Evolutionary conservation across 208 protist genomes (phyloP).

Genomic region (Leishmania martiniquensis): DNA sequence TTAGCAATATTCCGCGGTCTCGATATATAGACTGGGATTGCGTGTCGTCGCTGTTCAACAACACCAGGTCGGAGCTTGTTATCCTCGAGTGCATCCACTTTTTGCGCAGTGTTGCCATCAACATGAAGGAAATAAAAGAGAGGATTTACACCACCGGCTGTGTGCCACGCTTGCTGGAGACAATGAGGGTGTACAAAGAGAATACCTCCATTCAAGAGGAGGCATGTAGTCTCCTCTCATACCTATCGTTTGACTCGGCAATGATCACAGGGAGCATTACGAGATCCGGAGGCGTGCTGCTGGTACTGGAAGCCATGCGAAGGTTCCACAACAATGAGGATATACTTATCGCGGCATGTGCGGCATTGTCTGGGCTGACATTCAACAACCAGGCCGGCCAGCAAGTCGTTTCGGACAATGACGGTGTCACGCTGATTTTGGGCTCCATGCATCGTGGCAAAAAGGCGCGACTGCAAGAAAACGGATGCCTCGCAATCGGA

Average conservation of each 20-base stretch:
- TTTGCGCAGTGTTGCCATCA: constrained; percentile 81
- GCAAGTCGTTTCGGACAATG: constrained; percentile 76
- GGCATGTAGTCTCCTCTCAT: constrained; percentile 86
- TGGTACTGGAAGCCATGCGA: constrained; percentile 85
- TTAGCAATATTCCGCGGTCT: constrained; percentile 81
- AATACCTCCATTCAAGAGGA: constrained; percentile 82
- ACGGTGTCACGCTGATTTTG: constrained; percentile 77
- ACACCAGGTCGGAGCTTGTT: constrained; percentile 68
- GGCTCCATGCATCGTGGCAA: constrained; percentile 81
- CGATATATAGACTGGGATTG: constrained; percentile 77
- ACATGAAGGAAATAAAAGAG: constrained; percentile 84
- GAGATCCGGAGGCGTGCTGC: constrained; percentile 63
- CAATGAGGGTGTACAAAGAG: constrained; percentile 63
- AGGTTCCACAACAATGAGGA: constrained; percentile 81
- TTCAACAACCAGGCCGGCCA: constrained; percentile 89
- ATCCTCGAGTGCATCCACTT: constrained; percentile 79
- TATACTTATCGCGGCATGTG: constrained; percentile 81
- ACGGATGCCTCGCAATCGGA: constrained; percentile 87
- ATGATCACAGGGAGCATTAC: constrained; percentile 87
- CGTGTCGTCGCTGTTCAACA: constrained; percentile 65
- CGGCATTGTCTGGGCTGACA: constrained; percentile 84
- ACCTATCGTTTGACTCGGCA: constrained; percentile 93
- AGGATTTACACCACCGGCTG: constrained; percentile 80
- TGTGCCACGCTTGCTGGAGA: constrained; percentile 74
- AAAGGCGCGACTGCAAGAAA: constrained; percentile 85